Conservation (phyloP, 352 stramenopile genomes). For the Globisporangium irregulare region DNA sequence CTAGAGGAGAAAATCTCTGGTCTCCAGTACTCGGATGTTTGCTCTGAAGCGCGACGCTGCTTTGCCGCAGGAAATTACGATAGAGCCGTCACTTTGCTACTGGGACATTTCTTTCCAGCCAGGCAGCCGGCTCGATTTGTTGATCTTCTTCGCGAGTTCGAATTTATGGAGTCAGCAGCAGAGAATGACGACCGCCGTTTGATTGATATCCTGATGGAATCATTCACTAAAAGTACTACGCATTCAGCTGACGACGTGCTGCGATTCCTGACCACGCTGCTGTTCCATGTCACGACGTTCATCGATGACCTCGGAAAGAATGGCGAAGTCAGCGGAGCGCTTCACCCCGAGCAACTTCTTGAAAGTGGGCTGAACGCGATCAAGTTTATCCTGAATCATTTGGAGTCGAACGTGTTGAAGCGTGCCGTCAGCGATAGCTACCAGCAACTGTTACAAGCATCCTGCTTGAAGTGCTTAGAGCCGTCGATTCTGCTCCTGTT, state of each 20-base stretch:
- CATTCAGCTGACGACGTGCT: conserved; percentile 29
- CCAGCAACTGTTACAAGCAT: conserved; percentile 28
- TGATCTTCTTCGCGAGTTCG: conserved; percentile 60
- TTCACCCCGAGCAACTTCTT: conserved; percentile 29
- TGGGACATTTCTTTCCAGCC: conserved; percentile 54
- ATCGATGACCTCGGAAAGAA: conserved; percentile 26
- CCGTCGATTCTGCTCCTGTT: conserved; percentile 55
- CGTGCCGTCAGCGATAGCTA: conserved; percentile 15
- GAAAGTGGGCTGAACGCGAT: conserved; percentile 35
- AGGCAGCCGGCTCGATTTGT: conserved; percentile 40
- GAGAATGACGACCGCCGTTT: conserved; percentile 7
- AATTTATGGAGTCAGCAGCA: conserved; percentile 22
- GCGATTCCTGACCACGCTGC: conserved; percentile 36
- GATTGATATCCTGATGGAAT: conserved; percentile 43
- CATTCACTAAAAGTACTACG: conserved; percentile 32
- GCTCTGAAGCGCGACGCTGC: conserved; percentile 42
- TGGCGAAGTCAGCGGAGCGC: conserved; percentile 15
- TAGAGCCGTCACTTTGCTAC: conserved; percentile 33
- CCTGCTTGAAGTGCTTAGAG: conserved; percentile 41
- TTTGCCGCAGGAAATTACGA: conserved; percentile 37
- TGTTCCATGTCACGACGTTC: conserved; percentile 40
- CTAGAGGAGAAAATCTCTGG: conserved; percentile 49
- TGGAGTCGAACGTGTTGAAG: conserved; percentile 22
- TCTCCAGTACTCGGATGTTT: conserved; percentile 56
- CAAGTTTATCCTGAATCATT: conserved; percentile 31